phyloP scores from a whole-genome alignment of 176 grass and related monocot genomes.

The Bolboschoenus planiculmis region DNA sequence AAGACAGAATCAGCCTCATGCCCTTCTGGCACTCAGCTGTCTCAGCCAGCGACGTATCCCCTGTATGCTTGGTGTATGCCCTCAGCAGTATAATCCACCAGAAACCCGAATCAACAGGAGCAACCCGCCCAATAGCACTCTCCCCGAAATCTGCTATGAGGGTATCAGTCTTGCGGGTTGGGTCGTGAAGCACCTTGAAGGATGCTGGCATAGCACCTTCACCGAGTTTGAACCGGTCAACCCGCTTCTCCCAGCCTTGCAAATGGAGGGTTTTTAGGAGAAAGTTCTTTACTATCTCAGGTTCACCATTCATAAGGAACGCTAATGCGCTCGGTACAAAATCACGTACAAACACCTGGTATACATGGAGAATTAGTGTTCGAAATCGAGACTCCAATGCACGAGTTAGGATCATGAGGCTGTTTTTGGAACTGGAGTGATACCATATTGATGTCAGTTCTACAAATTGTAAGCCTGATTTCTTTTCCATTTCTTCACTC shows the following conservation, averaged over 20 bases:
- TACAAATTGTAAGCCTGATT: not conserved
- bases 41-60: conserved; percentile 35
- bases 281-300: conserved; percentile 42
- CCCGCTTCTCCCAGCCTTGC: conserved; percentile 44
- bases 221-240: conserved; percentile 44
- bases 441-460: not conserved
- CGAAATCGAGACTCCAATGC: not conserved
- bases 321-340: conserved; percentile 44
- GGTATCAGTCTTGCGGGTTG: conserved; percentile 27
- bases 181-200: conserved; percentile 47
- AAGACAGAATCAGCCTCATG: conserved; percentile 35
- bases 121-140: conserved; percentile 43
- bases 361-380: conserved; percentile 8
- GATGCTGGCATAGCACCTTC: conserved; percentile 50
- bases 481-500: not conserved
- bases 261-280: conserved; percentile 35
- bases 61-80: conserved; percentile 40
- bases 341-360: conserved; percentile 43
- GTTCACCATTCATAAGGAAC: conserved; percentile 46
- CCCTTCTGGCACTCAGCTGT: conserved; percentile 38
- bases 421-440: not conserved
- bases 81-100: conserved; percentile 54
- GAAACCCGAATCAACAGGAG: conserved; percentile 45
- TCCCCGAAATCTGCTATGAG: conserved; percentile 40
- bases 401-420: not conserved